A percentile compares a stretch with the other conserved stretches of the same genome.
phyloP scores from a whole-genome alignment of 495 filamentous ascomycete genomes.

The Hypoxylon lienhwacheense region DNA sequence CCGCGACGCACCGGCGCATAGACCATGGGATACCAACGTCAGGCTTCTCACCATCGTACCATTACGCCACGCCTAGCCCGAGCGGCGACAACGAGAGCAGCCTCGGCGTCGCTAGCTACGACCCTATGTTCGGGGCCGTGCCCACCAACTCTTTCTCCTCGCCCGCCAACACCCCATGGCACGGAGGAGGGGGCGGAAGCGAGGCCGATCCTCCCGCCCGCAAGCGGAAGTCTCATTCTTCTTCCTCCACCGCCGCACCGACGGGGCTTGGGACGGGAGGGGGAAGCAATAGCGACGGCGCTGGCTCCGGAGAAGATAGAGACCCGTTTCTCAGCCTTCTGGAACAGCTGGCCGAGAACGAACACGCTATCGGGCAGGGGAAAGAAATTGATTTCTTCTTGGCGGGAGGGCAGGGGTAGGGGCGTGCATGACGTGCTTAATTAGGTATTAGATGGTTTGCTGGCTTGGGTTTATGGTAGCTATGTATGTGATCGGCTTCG shows the following conservation, averaged over 20 bases:
- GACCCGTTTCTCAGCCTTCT: constrained; percentile 79
- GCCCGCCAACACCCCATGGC: constrained; percentile 50
- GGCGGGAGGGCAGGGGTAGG: constrained; percentile 40
- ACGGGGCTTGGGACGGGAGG: constrained; percentile 47
- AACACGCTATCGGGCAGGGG: constrained; percentile 56
- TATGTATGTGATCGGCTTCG: too few species aligned
- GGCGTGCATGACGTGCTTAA: neutral
- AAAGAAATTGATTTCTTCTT: constrained; percentile 76
- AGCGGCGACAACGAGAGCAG: constrained; percentile 29
- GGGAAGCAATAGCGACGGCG: constrained; percentile 46
- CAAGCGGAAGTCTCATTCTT: constrained; percentile 14
- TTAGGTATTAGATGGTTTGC: too few species aligned
- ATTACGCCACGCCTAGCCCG: constrained; percentile 36
- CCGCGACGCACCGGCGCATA: constrained; percentile 28
- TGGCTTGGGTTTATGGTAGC: too few species aligned
- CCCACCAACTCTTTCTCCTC: constrained; percentile 50
- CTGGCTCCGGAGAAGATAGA: constrained; percentile 57
- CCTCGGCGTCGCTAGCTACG: constrained; percentile 43
- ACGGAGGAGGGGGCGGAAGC: constrained; percentile 42
- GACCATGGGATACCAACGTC: too few species aligned
- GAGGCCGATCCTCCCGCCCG: too few species aligned
- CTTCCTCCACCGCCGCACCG: constrained; percentile 25
- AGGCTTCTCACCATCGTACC: constrained; percentile 47
- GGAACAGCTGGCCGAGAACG: constrained; percentile 80
- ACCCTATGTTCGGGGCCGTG: constrained; percentile 59